Base-by-base conservation (phyloP, 2,329 filamentous ascomycete species). In the Aotearoamyces nothofagi region DNA sequence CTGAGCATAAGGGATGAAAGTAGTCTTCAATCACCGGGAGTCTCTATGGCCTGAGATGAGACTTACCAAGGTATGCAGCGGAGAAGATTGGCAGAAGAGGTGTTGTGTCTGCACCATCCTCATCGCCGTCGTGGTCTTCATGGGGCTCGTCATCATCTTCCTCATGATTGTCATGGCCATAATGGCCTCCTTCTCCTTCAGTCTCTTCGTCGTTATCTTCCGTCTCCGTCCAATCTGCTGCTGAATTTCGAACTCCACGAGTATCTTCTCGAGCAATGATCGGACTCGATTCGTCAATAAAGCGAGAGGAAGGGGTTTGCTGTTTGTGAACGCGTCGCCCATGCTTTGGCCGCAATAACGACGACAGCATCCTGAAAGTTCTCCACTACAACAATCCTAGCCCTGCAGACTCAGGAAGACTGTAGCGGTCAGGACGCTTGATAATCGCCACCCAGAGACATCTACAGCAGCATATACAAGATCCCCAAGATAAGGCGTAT, bases 1-100 rank as follows among this genome's bases (percentile, higher is more conserved):
- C n/a, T n/a, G n/a, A n/a, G n/a, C n/a, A n/a, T n/a, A n/a, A n/a
- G n/a, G n/a, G n/a, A n/a, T n/a, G n/a, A n/a, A n/a, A n/a, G n/a
- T n/a, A n/a, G n/a, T n/a, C n/a, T n/a, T n/a, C n/a, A n/a, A n/a
- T n/a, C n/a, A n/a, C n/a, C n/a, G n/a, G n/a, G n/a, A n/a, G n/a
- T n/a, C n/a, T n/a, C n/a, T n/a, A n/a, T n/a, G n/a, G n/a, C n/a
- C n/a, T n/a, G n/a, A 7, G 19, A 15, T 12, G 26, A 23, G 28
- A 29, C 50, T 30, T 61, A 83, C 79, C 79, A 40, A 92, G 64
- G 53, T 86, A 76, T 32, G 69, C 68, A 13, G 78, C 69, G 26
- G 80, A 84, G 52, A 92, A 92, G 32, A 92, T 73, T 26, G 83
- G 83, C 36, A 92, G 60, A 15, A 73, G 52, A 39, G 66, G 66